phyloP scores from a whole-genome alignment of 106 monocot species.

The Allium fistulosum region DNA sequence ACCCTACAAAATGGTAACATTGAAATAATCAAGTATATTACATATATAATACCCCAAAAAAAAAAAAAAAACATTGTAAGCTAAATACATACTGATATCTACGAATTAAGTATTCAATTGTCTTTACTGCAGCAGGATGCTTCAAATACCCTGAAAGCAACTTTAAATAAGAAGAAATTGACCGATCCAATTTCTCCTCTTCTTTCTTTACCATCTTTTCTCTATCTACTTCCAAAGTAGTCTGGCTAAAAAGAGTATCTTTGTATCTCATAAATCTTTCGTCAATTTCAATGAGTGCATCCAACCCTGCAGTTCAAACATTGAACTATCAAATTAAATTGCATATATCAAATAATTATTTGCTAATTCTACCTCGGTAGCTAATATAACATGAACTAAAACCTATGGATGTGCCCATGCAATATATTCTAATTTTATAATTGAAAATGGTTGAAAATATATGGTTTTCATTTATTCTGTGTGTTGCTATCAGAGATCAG shows the following conservation, averaged over 20 bases:
- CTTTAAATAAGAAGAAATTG: conserved; percentile 55
- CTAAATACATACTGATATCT: conserved; percentile 56
- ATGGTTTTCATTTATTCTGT: no score
- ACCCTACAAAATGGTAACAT: conserved; percentile 30
- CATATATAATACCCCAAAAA: neutral
- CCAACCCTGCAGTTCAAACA: conserved; percentile 43
- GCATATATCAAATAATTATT: no score
- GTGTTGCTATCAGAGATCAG: no score
- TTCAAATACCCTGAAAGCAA: conserved; percentile 68
- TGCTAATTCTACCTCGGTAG: no score
- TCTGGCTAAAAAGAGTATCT: conserved; percentile 60
- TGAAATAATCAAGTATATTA: conserved; percentile 2
- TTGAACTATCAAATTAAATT: no score
- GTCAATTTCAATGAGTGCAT: conserved; percentile 45
- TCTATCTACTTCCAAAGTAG: conserved; percentile 61
- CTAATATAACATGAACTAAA: no score
- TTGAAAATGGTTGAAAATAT: no score
- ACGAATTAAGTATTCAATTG: conserved; percentile 85
- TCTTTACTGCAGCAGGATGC: conserved; percentile 53
- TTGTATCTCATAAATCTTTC: conserved; percentile 45
- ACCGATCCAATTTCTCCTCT: conserved; percentile 58
- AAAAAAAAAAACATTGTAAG: neutral
- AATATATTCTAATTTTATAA: no score
- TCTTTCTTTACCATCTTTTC: conserved; percentile 69
- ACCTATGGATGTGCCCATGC: no score